Percentiles rank a stretch among this genome's conserved stretches.
Conservation (phyloP, 192 early-diverging fungal species). For the Tieghemiomyces parasiticus region DNA sequence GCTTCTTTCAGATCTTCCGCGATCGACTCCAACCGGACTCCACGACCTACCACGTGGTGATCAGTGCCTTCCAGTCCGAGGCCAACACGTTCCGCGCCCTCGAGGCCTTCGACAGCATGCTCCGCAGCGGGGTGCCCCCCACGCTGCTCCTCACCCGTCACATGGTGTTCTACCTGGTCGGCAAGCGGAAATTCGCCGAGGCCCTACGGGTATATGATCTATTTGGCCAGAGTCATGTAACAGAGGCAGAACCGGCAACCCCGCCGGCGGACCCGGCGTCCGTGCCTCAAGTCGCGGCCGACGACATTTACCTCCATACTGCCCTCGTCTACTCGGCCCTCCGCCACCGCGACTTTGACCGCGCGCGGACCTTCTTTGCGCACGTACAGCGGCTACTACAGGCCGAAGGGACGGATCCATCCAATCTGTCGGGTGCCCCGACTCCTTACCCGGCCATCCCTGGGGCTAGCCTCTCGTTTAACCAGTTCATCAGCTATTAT, state of each 20-base stretch:
- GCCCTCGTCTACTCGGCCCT: constrained; percentile 4
- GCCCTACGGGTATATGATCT: neutral
- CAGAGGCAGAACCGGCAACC: neutral
- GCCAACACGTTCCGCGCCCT: neutral
- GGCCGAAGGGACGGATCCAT: neutral
- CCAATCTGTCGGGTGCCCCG: no score
- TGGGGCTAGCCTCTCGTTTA: neutral
- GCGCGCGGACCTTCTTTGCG: neutral
- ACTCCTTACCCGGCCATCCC: no score
- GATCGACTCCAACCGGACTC: neutral
- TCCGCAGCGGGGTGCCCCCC: neutral
- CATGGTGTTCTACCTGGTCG: constrained; percentile 6
- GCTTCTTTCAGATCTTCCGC: neutral
- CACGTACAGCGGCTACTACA: neutral
- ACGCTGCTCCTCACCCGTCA: neutral
- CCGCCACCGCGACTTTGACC: neutral
- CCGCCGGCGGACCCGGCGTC: neutral
- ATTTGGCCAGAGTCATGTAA: neutral
- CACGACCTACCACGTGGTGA: constrained; percentile 1
- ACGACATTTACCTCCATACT: neutral
- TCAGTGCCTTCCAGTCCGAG: constrained; percentile 2
- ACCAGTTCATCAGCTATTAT: neutral
- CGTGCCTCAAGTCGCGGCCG: neutral
- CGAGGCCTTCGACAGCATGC: neutral
- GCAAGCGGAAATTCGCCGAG: neutral